A percentile compares a stretch with the other conserved stretches of the same genome.
Conservation (phyloP, 2,329 filamentous ascomycete genomes). For the Tolypocladium pustulatum region DNA sequence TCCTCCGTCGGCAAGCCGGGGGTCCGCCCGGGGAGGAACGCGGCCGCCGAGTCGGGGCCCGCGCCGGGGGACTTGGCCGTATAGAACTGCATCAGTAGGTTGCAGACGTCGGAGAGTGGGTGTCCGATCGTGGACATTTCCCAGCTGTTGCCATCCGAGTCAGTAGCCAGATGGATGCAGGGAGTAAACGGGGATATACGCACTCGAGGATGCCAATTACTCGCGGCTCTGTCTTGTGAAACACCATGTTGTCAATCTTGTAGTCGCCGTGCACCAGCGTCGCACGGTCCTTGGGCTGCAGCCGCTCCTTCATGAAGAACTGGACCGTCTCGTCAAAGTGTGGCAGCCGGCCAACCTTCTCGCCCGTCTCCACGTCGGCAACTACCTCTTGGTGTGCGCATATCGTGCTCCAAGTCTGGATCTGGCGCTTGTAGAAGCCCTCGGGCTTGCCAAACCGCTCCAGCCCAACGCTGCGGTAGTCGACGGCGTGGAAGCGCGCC, state of each 20-base stretch:
- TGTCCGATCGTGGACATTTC: conserved; percentile 99
- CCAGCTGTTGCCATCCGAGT: conserved; percentile 45
- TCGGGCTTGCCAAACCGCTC: conserved; percentile 59
- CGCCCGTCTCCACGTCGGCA: conserved; percentile 65
- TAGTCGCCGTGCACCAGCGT: conserved; percentile 90
- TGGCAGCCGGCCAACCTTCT: conserved; percentile 71
- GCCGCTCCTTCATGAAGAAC: conserved; percentile 62
- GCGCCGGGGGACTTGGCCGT: conserved; percentile 16
- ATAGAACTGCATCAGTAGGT: conserved; percentile 46
- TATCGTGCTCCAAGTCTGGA: conserved; percentile 72
- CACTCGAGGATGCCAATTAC: conserved; percentile 89
- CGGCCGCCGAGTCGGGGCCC: conserved; percentile 20
- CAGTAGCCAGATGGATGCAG: background rate
- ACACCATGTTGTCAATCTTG: conserved; percentile 87
- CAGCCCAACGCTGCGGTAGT: conserved; percentile 56
- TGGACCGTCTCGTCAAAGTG: conserved; percentile 69
- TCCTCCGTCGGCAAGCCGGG: conserved; percentile 47
- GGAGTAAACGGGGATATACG: conserved; percentile 11
- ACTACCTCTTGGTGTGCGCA: conserved; percentile 66
- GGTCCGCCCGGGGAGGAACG: conserved; percentile 52
- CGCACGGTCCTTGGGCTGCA: conserved; percentile 66
- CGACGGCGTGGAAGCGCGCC: conserved; percentile 72
- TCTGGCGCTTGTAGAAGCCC: conserved; percentile 80
- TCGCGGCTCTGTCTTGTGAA: conserved; percentile 75
- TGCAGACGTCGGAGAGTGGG: conserved; percentile 81